Evolutionary conservation across 495 filamentous ascomycete genomes (phyloP), one percentile per base, ranked within the genome.

Genomic region (Lichina pygmaea): DNA sequence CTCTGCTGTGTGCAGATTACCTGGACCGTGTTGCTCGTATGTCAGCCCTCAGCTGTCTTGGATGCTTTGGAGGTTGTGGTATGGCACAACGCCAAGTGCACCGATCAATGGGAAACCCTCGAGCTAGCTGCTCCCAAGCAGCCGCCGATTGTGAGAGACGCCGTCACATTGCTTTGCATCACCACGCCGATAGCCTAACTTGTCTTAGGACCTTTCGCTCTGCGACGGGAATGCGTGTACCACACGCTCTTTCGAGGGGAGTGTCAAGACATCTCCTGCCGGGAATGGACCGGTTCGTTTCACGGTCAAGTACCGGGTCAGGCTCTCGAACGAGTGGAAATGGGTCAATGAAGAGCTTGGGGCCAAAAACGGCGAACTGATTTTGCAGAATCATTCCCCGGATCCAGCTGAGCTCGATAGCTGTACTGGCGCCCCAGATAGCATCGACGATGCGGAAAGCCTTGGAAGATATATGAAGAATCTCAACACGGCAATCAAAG

Each of bases 11-110:
- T 43, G 36, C 5, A 70, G 60, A 61, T 79, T 10, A 53, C 53
- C 3, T 78, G 89, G 49, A 73, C 69, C 12, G 79, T 81, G 12
- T 58, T 82, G n/a, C 60, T 93, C 32, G 79, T 84, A 48, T 69
- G 73, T 17, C 72, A 68, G 41, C 64, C 54, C 34, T 61, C 58
- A 43, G 64, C 71, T 33, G 63, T 63, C 1, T 53, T 68, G 7
- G 66, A 76, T 50, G 48, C 58, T 37, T 91, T 79, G 78, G 68
- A 89, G 53, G 67, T 78, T 6, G 66, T 75, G 33, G 60, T 92
- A 1, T 92, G 83, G 83, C 72, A 85, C 52, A 78, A 79, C 30
- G 66, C 71, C 43, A 49, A 50, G 31, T 32, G 32, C 13, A 58
- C 57, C 13, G 49, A 52, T 6, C 51, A 65, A 33, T 78, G 74